Conservation (phyloP, 768 basidiomycete species). For the Grammothele lineata region DNA sequence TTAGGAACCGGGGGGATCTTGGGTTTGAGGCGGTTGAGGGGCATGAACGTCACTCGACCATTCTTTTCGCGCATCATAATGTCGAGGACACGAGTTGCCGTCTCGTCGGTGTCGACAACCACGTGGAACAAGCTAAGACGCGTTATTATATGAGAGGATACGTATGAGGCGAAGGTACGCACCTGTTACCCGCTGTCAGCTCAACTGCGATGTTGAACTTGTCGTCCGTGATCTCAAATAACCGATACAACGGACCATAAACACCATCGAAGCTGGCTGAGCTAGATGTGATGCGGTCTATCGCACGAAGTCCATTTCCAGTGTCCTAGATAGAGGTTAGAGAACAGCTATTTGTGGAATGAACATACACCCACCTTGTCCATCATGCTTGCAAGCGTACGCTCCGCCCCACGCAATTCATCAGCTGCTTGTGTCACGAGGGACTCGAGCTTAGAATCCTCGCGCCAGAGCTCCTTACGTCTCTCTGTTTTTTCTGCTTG, state of each 20-base stretch:
- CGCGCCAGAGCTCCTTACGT: slow-evolving; percentile 92
- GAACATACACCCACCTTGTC: slow-evolving; percentile 67
- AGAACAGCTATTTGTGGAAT: too few species aligned
- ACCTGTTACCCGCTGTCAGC: slow-evolving; percentile 95
- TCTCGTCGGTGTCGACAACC: slow-evolving; percentile 95
- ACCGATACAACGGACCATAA: slow-evolving; percentile 89
- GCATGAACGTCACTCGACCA: slow-evolving; percentile 97
- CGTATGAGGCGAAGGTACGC: slow-evolving; percentile 1
- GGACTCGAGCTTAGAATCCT: slow-evolving; percentile 85
- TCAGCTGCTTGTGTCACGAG: slow-evolving; percentile 72
- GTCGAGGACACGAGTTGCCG: slow-evolving; percentile 86
- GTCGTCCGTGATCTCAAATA: slow-evolving; percentile 84
- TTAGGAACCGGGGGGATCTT: slow-evolving; percentile 62
- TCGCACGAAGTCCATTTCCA: slow-evolving; percentile 79
- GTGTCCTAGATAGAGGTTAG: slow-evolving; percentile 74
- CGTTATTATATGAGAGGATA: background rate
- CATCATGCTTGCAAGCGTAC: slow-evolving; percentile 85
- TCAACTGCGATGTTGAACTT: slow-evolving; percentile 93
- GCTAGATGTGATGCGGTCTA: slow-evolving; percentile 72
- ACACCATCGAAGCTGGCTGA: slow-evolving; percentile 76
- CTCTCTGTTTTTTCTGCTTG: slow-evolving; percentile 69
- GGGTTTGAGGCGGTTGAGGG: slow-evolving; percentile 88
- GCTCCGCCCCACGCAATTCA: slow-evolving; percentile 78
- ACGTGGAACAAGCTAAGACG: slow-evolving; percentile 82
- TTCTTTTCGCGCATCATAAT: slow-evolving; percentile 91